A percentile compares a stretch with the other conserved stretches of the same genome.
These are phyloP conservation scores for Phytophthora megakarya DNA, from an alignment of 352 stramenopile genomes.

Conservation along the genomic window DNA sequence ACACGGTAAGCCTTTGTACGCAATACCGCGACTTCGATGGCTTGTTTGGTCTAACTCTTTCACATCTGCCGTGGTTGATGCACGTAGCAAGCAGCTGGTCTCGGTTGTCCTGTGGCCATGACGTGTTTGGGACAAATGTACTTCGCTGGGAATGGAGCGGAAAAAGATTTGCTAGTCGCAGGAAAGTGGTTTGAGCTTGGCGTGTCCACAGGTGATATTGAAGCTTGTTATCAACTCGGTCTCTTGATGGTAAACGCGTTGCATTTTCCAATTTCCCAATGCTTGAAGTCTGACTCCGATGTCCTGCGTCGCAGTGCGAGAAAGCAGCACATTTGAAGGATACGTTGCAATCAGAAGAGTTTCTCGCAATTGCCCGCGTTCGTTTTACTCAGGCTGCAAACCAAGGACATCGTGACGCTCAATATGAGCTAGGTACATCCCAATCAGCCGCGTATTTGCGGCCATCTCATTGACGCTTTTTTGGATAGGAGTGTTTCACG, in stretches of 20 bases:
- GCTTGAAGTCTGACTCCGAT: neutral
- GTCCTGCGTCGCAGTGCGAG: constrained; percentile 37
- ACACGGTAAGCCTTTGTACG: constrained; percentile 43
- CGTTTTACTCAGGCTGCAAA: constrained; percentile 57
- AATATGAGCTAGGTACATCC: constrained; percentile 53
- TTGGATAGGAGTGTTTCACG: constrained; percentile 39
- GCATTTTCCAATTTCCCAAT: neutral
- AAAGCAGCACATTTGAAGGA: constrained; percentile 50
- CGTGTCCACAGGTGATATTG: constrained; percentile 38
- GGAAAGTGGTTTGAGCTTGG: constrained; percentile 60
- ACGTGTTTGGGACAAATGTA: constrained; percentile 71
- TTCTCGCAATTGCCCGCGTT: constrained; percentile 45
- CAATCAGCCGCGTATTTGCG: neutral
- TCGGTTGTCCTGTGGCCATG: constrained; percentile 50
- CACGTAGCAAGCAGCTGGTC: constrained; percentile 54
- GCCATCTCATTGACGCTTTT: neutral
- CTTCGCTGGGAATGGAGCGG: constrained; percentile 45
- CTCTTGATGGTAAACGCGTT: constrained; percentile 49
- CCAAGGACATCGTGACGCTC: constrained; percentile 56
- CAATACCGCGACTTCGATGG: neutral
- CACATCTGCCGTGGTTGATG: neutral
- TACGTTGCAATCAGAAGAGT: constrained; percentile 36
- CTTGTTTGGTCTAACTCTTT: constrained; percentile 1
- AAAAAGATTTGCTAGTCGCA: constrained; percentile 59
- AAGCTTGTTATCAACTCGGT: constrained; percentile 58